A percentile compares a stretch with the other conserved stretches of the same genome.
Evolutionary conservation across 805 yeast species (phyloP).

Genomic region (Wickerhamiella musiphila): DNA sequence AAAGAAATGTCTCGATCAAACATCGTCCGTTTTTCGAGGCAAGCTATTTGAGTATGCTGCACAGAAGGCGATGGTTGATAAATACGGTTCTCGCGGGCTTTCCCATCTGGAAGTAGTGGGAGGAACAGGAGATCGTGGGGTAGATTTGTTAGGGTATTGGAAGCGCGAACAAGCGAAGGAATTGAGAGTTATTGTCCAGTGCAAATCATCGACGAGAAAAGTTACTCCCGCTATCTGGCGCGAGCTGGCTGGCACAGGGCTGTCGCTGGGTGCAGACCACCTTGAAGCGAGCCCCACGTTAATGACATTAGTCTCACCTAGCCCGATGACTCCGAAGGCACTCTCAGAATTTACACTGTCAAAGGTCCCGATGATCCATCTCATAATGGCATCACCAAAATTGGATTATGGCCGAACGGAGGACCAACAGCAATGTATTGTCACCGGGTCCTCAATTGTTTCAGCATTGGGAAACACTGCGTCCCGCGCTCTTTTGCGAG

Average conservation of each 20-base stretch:
- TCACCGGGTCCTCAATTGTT: too few relatives aligned
- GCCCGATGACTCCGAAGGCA: slow-evolving; percentile 6
- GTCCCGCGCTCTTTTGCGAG: too few relatives aligned
- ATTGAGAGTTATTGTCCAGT: slow-evolving; percentile 6
- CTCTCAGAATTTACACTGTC: slow-evolving; percentile 2
- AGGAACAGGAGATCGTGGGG: slow-evolving; percentile 7
- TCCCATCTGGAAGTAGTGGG: slow-evolving; percentile 3
- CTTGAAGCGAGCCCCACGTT: too few relatives aligned
- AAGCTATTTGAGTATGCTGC: slow-evolving; percentile 7
- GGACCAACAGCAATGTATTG: neutral
- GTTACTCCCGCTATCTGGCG: slow-evolving; percentile 6
- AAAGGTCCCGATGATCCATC: slow-evolving; percentile 5
- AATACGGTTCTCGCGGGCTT: slow-evolving; percentile 3
- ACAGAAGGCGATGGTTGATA: slow-evolving; percentile 2
- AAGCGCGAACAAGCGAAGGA: neutral
- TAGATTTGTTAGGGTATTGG: slow-evolving; percentile 8
- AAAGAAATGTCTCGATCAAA: slow-evolving; percentile 2
- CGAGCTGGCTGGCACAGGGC: slow-evolving; percentile 6
- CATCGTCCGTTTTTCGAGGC: slow-evolving; percentile 5
- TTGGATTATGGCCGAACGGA: neutral
- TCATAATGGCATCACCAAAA: slow-evolving; percentile 2
- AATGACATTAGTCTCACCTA: slow-evolving; percentile 6
- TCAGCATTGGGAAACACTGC: too few relatives aligned
- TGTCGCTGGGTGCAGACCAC: neutral
- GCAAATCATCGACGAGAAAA: slow-evolving; percentile 8